Conservation (phyloP, 2,329 filamentous ascomycete genomes). For the Cercospora brassicicola region DNA sequence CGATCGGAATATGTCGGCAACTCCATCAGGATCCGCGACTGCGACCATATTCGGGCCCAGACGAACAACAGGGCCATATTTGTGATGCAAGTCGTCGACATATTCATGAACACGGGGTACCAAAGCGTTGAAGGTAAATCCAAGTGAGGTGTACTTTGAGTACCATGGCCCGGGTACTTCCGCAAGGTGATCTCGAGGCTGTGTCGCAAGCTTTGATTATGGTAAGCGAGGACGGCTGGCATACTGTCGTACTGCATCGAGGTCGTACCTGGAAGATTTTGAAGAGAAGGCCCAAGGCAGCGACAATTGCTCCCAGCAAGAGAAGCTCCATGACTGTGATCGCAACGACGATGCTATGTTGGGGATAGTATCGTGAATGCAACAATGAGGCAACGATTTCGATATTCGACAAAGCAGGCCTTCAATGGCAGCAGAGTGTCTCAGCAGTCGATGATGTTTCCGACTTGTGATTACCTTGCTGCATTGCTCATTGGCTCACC, state of each 20-base stretch:
- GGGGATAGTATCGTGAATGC: neutral
- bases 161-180: constrained; percentile 27
- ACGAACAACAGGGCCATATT: constrained; percentile 35
- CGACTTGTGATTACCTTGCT: neutral
- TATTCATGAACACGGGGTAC: constrained; percentile 33
- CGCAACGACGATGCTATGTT: neutral
- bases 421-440: neutral
- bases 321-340: constrained; percentile 5
- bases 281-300: constrained; percentile 4
- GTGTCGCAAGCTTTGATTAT: constrained; percentile 5
- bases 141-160: constrained; percentile 21
- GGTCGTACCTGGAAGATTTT: constrained; percentile 10
- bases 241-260: neutral
- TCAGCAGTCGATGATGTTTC: neutral
- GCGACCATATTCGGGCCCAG: constrained; percentile 32
- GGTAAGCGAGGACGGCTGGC: neutral
- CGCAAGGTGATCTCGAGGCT: constrained; percentile 14
- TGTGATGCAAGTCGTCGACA: constrained; percentile 41
- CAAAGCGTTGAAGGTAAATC: constrained; percentile 20
- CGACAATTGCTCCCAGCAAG: constrained; percentile 9
- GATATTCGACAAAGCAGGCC: neutral
- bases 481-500: neutral
- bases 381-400: neutral
- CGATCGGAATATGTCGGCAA: constrained; percentile 26
- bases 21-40: constrained; percentile 30